Percentiles rank a stretch among this genome's conserved stretches.
Conservation (phyloP, 2,329 filamentous ascomycete genomes). For the Penicillium psychrosexuale region DNA sequence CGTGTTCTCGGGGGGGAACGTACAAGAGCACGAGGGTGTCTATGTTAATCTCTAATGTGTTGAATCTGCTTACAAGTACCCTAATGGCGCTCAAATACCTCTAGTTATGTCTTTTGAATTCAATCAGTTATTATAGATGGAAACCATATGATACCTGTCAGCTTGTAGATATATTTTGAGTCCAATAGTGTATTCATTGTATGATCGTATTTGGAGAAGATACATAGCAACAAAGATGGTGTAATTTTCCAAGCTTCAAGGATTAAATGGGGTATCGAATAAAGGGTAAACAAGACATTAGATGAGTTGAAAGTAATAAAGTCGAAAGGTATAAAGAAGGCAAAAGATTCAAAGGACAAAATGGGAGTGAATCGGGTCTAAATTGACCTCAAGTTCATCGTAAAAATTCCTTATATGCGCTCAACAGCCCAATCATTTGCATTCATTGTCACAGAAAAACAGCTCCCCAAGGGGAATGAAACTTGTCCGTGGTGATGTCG, state of each 20-base stretch:
- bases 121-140: neutral
- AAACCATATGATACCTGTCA: too few relatives aligned
- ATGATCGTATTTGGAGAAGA: too few relatives aligned
- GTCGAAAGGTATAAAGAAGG: neutral
- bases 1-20: neutral
- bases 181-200: neutral
- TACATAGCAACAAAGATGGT: too few relatives aligned
- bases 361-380: neutral
- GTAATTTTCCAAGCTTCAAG: neutral
- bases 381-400: neutral
- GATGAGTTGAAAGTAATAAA: neutral
- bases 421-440: neutral
- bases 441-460: too few relatives aligned
- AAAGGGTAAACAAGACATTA: neutral
- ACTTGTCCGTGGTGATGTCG: neutral
- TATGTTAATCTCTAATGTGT: slow-evolving; percentile 1
- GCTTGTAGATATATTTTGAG: neutral
- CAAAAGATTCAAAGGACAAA: neutral
- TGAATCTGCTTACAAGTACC: neutral
- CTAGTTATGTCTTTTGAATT: neutral
- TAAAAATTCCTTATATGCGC: neutral
- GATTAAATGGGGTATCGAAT: slow-evolving; percentile 5
- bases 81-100: neutral
- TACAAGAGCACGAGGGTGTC: neutral
- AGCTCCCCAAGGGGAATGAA: neutral